Percentiles rank a stretch among this genome's conserved stretches.
Conservation (phyloP, 768 basidiomycete genomes). For the Clitopilus hobsonii region DNA sequence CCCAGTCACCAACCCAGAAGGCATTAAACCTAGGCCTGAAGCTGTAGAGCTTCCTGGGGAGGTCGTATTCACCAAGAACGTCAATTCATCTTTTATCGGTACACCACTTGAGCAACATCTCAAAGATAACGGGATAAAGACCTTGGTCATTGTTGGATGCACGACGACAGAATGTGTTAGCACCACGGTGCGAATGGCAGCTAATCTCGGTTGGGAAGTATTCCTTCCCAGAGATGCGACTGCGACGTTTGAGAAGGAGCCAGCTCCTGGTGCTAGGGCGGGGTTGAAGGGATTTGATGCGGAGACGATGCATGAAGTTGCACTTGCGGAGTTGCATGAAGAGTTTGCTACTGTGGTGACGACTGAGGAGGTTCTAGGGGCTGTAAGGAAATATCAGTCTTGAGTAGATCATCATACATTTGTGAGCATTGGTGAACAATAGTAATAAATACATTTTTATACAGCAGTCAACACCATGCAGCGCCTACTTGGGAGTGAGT, state of each 20-base stretch:
- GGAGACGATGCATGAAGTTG: constrained; percentile 18
- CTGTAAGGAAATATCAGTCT: no score
- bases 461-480: no score
- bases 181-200: constrained; percentile 20
- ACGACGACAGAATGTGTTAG: constrained; percentile 18
- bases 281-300: constrained; percentile 12
- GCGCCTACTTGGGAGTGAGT: background rate
- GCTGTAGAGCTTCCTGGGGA: constrained; percentile 13
- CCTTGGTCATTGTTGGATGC: constrained; percentile 16
- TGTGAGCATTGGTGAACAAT: no score
- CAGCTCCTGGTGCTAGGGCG: constrained; percentile 9
- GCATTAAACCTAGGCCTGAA: constrained; percentile 9
- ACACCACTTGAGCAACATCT: constrained; percentile 17
- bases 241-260: constrained; percentile 14
- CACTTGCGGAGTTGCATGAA: constrained; percentile 15
- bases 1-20: constrained; percentile 9
- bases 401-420: no score
- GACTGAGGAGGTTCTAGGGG: constrained; percentile 9
- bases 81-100: constrained; percentile 20
- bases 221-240: constrained; percentile 16
- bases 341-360: constrained; percentile 19
- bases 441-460: no score
- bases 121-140: constrained; percentile 9
- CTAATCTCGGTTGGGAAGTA: constrained; percentile 17
- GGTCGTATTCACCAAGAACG: constrained; percentile 16